These are phyloP conservation scores for Monascus purpureus DNA, from an alignment of 495 filamentous ascomycete genomes.

Conservation along the genomic window DNA sequence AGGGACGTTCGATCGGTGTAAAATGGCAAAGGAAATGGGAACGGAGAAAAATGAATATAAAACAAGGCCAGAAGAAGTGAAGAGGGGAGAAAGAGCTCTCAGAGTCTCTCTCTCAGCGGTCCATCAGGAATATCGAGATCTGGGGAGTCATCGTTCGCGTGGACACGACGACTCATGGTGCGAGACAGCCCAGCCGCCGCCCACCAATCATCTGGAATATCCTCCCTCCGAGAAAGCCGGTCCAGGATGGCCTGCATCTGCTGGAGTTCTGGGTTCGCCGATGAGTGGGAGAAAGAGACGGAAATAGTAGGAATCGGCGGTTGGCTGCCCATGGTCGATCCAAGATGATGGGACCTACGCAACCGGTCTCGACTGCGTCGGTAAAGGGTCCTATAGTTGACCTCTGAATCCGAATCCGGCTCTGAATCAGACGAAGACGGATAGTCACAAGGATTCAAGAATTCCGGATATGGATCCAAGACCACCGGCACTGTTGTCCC, in stretches of 20 bases:
- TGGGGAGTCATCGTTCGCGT: slow-evolving; percentile 10
- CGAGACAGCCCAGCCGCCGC: slow-evolving; percentile 52
- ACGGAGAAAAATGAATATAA: slow-evolving; percentile 7
- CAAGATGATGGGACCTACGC: slow-evolving; percentile 14
- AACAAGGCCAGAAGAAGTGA: slow-evolving; percentile 5
- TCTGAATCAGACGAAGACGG: slow-evolving; percentile 24
- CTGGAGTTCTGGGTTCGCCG: slow-evolving; percentile 31
- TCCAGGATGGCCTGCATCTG: slow-evolving; percentile 57
- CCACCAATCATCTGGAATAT: slow-evolving; percentile 72
- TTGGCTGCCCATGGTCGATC: slow-evolving; percentile 24
- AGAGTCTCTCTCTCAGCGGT: slow-evolving; percentile 4
- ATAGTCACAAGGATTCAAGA: slow-evolving; percentile 29
- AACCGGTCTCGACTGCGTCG: slow-evolving; percentile 10
- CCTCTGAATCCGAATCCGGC: slow-evolving; percentile 16
- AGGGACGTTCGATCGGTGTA: too few relatives aligned
- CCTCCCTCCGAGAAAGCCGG: slow-evolving; percentile 47
- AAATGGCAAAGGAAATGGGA: too few relatives aligned
- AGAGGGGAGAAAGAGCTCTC: slow-evolving; percentile 1
- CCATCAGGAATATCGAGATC: slow-evolving; percentile 1
- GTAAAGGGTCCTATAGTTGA: slow-evolving; percentile 9
- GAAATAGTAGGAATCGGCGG: slow-evolving; percentile 26
- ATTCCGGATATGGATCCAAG: slow-evolving; percentile 28
- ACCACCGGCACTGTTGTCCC: slow-evolving; percentile 13
- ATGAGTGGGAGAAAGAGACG: slow-evolving; percentile 19
- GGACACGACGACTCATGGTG: slow-evolving; percentile 25